Conservation (phyloP, 202 grass and related monocot species). For the Zoysia matrella region DNA sequence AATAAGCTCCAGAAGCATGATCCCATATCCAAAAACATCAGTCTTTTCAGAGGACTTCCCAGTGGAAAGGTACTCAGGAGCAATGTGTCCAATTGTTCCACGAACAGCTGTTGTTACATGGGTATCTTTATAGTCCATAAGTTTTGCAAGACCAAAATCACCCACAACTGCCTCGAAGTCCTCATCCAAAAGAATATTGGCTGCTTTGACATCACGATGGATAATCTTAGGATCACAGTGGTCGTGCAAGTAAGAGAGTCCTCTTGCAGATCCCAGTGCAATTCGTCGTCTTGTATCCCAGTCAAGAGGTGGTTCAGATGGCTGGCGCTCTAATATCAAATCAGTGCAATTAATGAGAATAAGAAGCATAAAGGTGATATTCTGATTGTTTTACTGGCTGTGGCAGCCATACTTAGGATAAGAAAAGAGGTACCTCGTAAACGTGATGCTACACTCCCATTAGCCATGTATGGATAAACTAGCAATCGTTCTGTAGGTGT, state of each 20-base stretch:
- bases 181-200: no score
- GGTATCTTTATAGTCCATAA: no score
- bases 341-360: conserved; percentile 33
- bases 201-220: no score
- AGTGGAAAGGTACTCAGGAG: conserved; percentile 79
- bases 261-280: conserved; percentile 81
- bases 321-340: conserved; percentile 23
- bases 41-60: conserved; percentile 88
- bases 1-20: conserved; percentile 91
- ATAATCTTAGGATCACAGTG: no score
- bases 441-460: conserved; percentile 90
- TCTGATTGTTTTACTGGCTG: conserved; percentile 1
- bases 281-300: conserved; percentile 74
- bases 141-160: no score
- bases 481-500: conserved; percentile 81
- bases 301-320: conserved; percentile 62
- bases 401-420: conserved; percentile 16
- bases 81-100: background rate
- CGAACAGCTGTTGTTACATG: no score
- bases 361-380: conserved; percentile 18
- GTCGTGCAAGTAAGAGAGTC: conserved; percentile 81
- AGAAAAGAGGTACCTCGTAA: conserved; percentile 69
- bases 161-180: no score
- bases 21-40: conserved; percentile 91
- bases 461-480: conserved; percentile 97